Base-by-base conservation (phyloP, 257 asterid genomes). In the Gentiana dahurica region DNA sequence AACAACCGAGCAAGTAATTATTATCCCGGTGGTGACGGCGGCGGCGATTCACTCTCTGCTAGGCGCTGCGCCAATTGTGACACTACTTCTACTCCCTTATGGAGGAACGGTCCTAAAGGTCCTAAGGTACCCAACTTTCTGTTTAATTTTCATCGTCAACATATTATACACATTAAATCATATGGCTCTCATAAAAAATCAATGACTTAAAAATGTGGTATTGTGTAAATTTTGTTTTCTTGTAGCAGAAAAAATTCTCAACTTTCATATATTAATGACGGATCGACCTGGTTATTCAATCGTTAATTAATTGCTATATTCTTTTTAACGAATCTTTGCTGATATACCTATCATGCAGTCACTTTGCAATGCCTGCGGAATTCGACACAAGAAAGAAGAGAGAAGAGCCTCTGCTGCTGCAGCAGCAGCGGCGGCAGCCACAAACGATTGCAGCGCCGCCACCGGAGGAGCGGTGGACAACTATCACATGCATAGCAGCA, bases 311-410 rank as follows among this genome's bases (percentile, higher is more conserved):
- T 41, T 41, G 6, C 6, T 41, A 41, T 7, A 41, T 41, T 41
- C n/a, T 41, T 41, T 24, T 24, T 41, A 41, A 10, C 46, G 6
- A 41, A 41, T 10, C 2, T 41, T 41, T 41, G 9, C 9, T 41
- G 6, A 41, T 41, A 5, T 41, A 10, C 6, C 9, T 7, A 5
- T 5, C 9, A 5, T 60, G 79, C 91, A 92, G 99, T 92, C 99
- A 3, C 73, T 92, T 3, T 92, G 99, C 83, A 92, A 92, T 69
- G 97, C 99, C n/a, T 92, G 99, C 58, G 99, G 99, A 38, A 92
- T 88, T 51, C 85, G 99, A 36, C 85, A 69, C 87, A 92, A 88
- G 84, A 92, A 92, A 67, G 99, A 92, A 64, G 95, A 92, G 67
- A 81, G 95, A 63, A 79, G 99, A 64, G 99, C 97, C 7, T 67